Evolutionary conservation across 306 rosid species (phyloP), one percentile per base, ranked within the genome.

Genomic region (Spatholobus suberectus): DNA sequence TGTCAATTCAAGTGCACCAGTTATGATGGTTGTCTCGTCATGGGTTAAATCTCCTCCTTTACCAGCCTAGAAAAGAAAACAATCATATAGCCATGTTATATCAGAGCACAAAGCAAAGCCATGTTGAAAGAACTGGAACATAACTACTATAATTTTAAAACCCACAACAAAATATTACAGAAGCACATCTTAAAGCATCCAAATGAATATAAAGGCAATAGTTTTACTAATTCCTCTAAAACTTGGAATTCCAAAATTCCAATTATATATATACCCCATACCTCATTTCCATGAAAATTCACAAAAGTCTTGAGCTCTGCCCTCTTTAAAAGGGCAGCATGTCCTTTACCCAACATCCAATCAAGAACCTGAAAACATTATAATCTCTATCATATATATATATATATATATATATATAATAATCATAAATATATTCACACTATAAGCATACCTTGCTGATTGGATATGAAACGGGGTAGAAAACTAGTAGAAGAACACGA

Each of bases 221-320:
- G 24, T 70, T 82, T n/a, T 5, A 69, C 13, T 20, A 75, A 41
- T 65, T 46, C 61, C 24, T 38, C 62, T 20, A 41, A 10, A 80
- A 75, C 63, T 70, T 61, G 23, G 63, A 58, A 66, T 26, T 63
- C 70, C 15, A 26, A n/a, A n/a, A 34, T 15, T 29, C 20, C 12
- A 62, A 62, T 7, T 34, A 32, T 34, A 17, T n/a, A 34, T n/a
- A n/a, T n/a, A n/a, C n/a, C n/a, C n/a, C 66, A 59, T 84, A 96
- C 99, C 99, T 96, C 99, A 75, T 96, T 96, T 51, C 99, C 99
- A 80, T 96, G 99, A 88, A 96, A 96, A 86, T 86, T 83, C 74
- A 96, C 98, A 83, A 96, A 93, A 78, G 99, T 96, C 87, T 96
- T 92, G 73, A 96, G 97, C 88, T 96, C 99, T 23, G 99, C 99